Evolutionary conservation across 1,284 basidiomycete species (phyloP), one percentile per base, ranked within the genome.

Genomic region (Vanrija sp.): DNA sequence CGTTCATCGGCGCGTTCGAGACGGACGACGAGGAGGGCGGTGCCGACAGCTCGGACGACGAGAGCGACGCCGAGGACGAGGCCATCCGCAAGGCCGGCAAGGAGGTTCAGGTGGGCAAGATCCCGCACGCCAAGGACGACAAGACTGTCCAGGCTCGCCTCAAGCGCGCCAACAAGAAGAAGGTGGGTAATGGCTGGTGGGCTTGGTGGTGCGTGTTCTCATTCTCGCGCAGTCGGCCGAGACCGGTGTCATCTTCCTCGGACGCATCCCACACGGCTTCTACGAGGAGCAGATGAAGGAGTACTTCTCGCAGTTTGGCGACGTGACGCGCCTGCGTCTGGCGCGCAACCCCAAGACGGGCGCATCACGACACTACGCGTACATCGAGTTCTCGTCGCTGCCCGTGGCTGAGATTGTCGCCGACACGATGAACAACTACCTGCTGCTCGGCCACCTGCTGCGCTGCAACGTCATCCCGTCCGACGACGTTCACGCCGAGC

Each of bases 381-480:
- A 97, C 79, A 82, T 99, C 69, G 95, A 98, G 77, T 96, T 99
- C 73, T 85, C 87, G 56, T 92, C 91, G 38, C 82, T 83, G 15
- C 84, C 89, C 1, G 94, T 98, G 43, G 94, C 95, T 0, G 79
- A 91, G 70, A 97, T 99, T 61, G 96, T 98, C 10, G 88, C 89
- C 6, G 96, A 98, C 70, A 98, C 96, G 45, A 98, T 98, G 95
- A 85, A 99, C 82, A 98, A 98, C 79, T 99, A 98, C 76, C 83
- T 99, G 28, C 81, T 99, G 63, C 85, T 89, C 81, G 94, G 94
- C 4, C 91, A 96, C 68, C 86, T 99, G 62, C 81, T 99, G 47
- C 85, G 85, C 58, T 97, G 95, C 79, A 86, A 88, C 67, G 78
- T 91, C 55, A 84, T 96, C 54, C 88, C 92, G 19, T 85, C 86